phyloP scores from a whole-genome alignment of 2,329 filamentous ascomycete genomes.

The Penicillium sp. region DNA sequence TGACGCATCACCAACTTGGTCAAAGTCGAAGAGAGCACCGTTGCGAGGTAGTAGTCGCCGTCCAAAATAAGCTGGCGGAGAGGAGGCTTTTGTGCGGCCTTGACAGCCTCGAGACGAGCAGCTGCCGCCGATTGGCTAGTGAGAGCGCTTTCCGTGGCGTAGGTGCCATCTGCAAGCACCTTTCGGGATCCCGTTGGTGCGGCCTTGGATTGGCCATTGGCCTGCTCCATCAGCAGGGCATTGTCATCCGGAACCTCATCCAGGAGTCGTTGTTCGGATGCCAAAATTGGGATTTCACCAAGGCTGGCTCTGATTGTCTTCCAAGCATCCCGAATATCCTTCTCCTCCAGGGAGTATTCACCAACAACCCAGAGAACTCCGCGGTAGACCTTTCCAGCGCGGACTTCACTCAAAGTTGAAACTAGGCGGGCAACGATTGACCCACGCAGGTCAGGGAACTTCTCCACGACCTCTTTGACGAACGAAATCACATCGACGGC shows the following conservation, averaged over 20 bases:
- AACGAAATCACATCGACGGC: constrained; percentile 98
- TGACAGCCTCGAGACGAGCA: constrained; percentile 91
- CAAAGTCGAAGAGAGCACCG: constrained; percentile 91
- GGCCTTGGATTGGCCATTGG: constrained; percentile 78
- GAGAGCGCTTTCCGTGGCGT: constrained; percentile 92
- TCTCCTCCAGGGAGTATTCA: constrained; percentile 92
- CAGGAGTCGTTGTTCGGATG: constrained; percentile 86
- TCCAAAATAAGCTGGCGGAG: constrained; percentile 93
- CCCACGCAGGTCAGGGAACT: constrained; percentile 84
- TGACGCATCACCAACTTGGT: constrained; percentile 98
- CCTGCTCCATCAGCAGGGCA: constrained; percentile 65
- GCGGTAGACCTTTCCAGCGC: constrained; percentile 94
- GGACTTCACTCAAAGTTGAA: constrained; percentile 85
- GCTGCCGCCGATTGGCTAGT: constrained; percentile 89
- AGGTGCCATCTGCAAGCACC: constrained; percentile 93
- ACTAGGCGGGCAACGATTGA: constrained; percentile 88
- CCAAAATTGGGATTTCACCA: constrained; percentile 94
- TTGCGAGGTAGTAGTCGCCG: constrained; percentile 93
- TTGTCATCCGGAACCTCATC: constrained; percentile 75
- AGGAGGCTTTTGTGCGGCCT: constrained; percentile 93
- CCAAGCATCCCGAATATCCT: constrained; percentile 94
- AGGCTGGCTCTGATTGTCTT: constrained; percentile 90
- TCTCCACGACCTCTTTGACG: constrained; percentile 98
- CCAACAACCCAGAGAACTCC: constrained; percentile 97
- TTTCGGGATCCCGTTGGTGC: constrained; percentile 83